Conservation (phyloP, 2,329 filamentous ascomycete genomes). For the Lanzia echinophila region DNA sequence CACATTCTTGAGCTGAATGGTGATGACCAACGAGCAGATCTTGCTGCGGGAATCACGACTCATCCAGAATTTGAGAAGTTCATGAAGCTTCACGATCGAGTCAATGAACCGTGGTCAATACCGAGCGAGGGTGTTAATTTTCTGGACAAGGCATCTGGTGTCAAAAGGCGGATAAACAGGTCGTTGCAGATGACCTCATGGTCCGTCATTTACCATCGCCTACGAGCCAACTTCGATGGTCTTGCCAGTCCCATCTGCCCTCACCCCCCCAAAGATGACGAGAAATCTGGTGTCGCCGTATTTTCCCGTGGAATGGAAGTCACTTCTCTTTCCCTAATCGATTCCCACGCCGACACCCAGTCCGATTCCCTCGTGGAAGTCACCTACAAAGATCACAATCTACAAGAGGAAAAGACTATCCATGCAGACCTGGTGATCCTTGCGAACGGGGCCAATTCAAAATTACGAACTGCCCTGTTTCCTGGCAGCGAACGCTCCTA, state of each 20-base stretch:
- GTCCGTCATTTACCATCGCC: conserved; percentile 16
- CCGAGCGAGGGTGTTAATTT: conserved; percentile 5
- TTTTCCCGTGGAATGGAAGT: background rate
- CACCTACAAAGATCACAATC: background rate
- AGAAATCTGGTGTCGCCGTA: background rate
- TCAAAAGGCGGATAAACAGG: conserved; percentile 1
- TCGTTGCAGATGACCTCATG: conserved; percentile 9
- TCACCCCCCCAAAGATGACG: background rate
- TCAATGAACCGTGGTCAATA: conserved; percentile 1
- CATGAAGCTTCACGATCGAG: background rate
- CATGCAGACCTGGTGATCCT: conserved; percentile 16
- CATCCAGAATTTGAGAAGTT: conserved; percentile 11
- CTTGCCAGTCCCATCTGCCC: conserved; percentile 6
- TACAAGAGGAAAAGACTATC: background rate
- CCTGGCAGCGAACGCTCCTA: conserved; percentile 18
- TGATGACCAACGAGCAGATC: conserved; percentile 3
- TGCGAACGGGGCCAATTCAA: conserved; percentile 21
- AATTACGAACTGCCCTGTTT: conserved; percentile 10
- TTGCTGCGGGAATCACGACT: conserved; percentile 17
- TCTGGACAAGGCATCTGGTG: conserved; percentile 9
- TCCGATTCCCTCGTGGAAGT: background rate
- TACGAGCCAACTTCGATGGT: conserved; percentile 20
- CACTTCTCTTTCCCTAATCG: background rate
- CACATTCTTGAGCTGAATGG: conserved; percentile 16
- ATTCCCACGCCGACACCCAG: background rate